Evolutionary conservation across 1,139 yeast species (phyloP), one percentile per base, ranked within the genome.

Genomic region (Diutina sp.): DNA sequence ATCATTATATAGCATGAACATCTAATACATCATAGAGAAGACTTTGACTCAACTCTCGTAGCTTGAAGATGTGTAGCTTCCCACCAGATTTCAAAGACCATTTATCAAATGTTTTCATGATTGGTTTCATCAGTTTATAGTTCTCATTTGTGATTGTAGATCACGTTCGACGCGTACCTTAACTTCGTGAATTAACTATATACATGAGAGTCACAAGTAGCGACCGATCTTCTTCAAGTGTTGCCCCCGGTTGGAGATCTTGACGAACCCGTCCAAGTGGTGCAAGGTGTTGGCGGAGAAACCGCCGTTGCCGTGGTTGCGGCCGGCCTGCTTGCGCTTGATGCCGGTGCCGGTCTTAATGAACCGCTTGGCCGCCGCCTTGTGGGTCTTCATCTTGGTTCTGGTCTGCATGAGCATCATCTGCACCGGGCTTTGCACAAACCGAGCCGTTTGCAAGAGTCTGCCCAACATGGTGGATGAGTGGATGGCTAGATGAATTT

Each of bases 281-380:
- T 80, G 77, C 62, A 90, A 72, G 7, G 84, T 76, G 58, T 83
- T 77, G 54, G 82, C 72, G 55, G 91, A 80, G 85, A 95, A 90
- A 30, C 96, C 93, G 4, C 91, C 90, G 65, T 90, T 90, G 55
- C 98, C 97, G 69, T 90, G 98, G 64, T 88, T 87, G 72, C 96
- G 82, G 11, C 96, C 95, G 25, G 95, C 88, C 64, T 83, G 85
- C 58, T 89, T 89, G 66, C 84, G 74, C 65, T 78, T 78, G 64
- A 67, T 68, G 41, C 76, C 77, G 55, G 67, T 66, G 3, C 78
- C 78, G n/a, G 86, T 83, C 63, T 83, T 84, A 68, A 88, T 80
- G 83, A 91, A 86, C 71, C 96, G 79, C 67, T 87, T 88, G 55
- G 91, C 90, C 9, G 95, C 87, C 7, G 90, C 84, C 65, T 85